Evolutionary conservation across 306 rosid genomes (phyloP).

Genomic region (Vigna nakashimae): DNA sequence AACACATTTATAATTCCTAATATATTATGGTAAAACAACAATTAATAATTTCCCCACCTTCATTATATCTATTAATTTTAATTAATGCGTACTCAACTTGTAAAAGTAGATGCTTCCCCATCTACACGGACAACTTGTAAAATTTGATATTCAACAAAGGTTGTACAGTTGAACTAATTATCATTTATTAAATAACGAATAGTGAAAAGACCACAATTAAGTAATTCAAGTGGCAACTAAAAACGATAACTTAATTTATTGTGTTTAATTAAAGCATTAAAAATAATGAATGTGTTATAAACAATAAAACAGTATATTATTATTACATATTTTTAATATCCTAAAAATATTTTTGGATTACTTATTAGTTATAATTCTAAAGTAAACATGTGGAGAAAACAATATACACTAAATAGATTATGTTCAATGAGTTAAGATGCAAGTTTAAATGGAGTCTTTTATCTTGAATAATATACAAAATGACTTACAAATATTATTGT

Average conservation of each 20-base stretch:
- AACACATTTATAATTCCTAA: background rate
- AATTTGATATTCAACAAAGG: background rate
- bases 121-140: conserved; percentile 1
- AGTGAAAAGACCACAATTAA: background rate
- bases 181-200: background rate
- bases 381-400: no score
- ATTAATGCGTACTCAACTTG: background rate
- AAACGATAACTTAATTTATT: background rate
- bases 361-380: no score
- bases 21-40: no score
- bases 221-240: background rate
- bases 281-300: no score
- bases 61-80: background rate
- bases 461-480: no score
- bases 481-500: no score
- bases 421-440: no score
- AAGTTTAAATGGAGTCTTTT: no score
- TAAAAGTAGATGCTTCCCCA: conserved; percentile 12
- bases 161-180: background rate
- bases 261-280: background rate
- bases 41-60: background rate
- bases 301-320: no score
- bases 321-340: no score
- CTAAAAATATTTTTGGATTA: no score
- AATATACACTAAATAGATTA: no score